Evolutionary conservation across 2,329 filamentous ascomycete genomes (phyloP).

Genomic region (Verticillium tricorpus): DNA sequence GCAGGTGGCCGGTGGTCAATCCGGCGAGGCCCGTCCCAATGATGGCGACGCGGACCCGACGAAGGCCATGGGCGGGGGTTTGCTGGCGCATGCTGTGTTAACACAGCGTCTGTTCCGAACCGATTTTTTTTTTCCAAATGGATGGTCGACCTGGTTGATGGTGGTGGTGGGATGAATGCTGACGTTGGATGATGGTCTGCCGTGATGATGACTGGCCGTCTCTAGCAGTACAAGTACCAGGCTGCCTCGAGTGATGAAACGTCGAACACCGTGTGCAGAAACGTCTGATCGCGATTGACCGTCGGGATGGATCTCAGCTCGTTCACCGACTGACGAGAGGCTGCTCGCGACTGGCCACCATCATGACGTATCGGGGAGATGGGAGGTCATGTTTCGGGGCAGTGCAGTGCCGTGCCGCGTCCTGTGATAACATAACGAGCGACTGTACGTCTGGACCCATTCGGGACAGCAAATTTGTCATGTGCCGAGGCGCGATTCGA

Average conservation of each 20-base stretch:
- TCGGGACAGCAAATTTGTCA: not conserved
- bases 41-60: constrained; percentile 21
- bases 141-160: not conserved
- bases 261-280: not conserved
- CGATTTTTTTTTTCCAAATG: not conserved
- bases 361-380: not conserved
- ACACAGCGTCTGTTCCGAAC: not conserved
- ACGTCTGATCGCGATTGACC: not conserved
- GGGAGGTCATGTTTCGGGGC: not conserved
- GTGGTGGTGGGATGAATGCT: not conserved
- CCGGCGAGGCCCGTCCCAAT: constrained; percentile 33
- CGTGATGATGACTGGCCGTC: too few species aligned
- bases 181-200: too few species aligned
- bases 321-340: not conserved
- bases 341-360: not conserved
- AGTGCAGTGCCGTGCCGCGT: not conserved
- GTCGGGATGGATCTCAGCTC: not conserved
- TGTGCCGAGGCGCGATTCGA: not conserved
- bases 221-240: too few species aligned
- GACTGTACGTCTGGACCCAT: not conserved
- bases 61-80: not conserved
- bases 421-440: not conserved
- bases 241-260: too few species aligned
- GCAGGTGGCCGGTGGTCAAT: constrained; percentile 28
- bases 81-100: not conserved